A percentile compares a stretch with the other conserved stretches of the same genome.
Evolutionary conservation across 306 rosid genomes (phyloP).

Genomic region (Rosa rugosa): DNA sequence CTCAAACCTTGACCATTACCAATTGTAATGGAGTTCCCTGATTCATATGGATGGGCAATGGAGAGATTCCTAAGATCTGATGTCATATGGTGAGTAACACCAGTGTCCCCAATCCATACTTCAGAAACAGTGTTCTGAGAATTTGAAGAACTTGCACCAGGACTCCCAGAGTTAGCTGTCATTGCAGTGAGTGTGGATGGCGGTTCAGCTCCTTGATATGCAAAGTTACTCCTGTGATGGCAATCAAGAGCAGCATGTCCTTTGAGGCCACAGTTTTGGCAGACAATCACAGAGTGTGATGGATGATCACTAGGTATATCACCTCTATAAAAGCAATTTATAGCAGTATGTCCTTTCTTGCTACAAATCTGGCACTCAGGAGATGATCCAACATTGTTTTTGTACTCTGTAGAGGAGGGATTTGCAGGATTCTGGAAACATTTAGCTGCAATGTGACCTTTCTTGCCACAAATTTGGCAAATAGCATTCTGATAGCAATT

Average conservation of each 20-base stretch:
- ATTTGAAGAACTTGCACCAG: no score
- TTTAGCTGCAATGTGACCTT: not conserved
- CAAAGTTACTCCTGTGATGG: not conserved
- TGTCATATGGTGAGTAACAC: not conserved
- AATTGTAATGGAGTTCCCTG: not conserved
- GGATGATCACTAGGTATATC: no score
- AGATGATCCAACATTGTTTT: no score
- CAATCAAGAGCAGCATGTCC: not conserved
- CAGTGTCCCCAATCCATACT: not conserved
- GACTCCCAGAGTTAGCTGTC: not conserved
- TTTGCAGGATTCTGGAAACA: no score
- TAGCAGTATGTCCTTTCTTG: accelerated
- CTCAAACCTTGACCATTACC: not conserved
- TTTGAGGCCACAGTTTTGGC: not conserved
- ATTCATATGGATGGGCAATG: no score
- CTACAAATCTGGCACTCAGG: not conserved
- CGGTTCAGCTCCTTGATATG: not conserved
- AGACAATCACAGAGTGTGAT: accelerated
- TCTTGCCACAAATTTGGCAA: not conserved
- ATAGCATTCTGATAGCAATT: no score
- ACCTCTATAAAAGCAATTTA: not conserved
- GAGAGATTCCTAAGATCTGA: no score
- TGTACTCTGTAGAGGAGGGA: accelerated
- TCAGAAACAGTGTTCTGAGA: not conserved
- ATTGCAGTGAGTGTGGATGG: not conserved